Percentiles rank a stretch among this genome's conserved stretches.
phyloP scores from a whole-genome alignment of 176 grass and related monocot species.

The Poa annua region DNA sequence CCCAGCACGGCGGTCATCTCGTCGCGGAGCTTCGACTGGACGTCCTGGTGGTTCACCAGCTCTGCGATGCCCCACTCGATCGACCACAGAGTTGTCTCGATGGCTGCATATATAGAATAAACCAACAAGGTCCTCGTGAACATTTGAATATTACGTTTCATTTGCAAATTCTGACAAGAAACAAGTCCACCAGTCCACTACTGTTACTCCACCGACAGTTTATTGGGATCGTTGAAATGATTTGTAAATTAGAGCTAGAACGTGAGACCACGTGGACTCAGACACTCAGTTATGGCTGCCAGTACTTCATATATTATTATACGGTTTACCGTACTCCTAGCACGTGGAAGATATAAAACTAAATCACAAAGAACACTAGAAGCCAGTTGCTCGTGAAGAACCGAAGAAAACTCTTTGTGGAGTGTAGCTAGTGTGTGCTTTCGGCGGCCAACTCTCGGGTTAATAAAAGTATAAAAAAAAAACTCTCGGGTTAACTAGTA shows the following conservation, averaged over 20 bases:
- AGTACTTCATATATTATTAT: neutral
- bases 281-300: neutral
- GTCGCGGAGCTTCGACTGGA: conserved; percentile 64
- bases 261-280: neutral
- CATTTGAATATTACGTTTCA: neutral
- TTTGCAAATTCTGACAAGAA: neutral
- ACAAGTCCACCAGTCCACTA: neutral
- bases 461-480: too few species aligned
- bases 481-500: neutral
- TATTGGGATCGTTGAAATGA: neutral
- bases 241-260: neutral
- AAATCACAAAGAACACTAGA: neutral
- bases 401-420: neutral
- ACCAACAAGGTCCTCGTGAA: neutral
- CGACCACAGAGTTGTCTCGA: conserved; percentile 98
- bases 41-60: conserved; percentile 85
- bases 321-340: neutral
- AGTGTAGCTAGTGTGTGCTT: neutral
- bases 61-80: conserved; percentile 98
- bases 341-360: neutral
- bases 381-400: neutral
- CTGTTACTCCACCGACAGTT: neutral
- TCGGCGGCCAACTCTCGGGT: neutral
- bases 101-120: conserved; percentile 54
- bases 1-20: conserved; percentile 72